Evolutionary conservation across 352 stramenopile species (phyloP).

Genomic region (Phytopythium aichiense): DNA sequence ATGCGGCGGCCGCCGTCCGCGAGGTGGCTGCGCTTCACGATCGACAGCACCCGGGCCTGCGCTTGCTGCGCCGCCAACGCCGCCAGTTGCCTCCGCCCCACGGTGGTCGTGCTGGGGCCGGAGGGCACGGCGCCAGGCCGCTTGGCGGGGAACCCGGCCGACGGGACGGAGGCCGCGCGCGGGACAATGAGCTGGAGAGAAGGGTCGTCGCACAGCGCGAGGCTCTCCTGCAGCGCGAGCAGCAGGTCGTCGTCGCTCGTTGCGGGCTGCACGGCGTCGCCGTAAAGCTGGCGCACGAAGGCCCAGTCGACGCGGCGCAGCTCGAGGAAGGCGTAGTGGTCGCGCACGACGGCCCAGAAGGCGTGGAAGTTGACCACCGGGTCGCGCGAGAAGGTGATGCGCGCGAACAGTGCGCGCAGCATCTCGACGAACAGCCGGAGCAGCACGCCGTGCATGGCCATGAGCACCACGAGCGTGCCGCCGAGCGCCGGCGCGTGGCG

Average conservation of each 20-base stretch:
- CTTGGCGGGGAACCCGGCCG: not conserved
- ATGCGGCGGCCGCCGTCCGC: slow-evolving; percentile 45
- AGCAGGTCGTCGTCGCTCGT: slow-evolving; percentile 81
- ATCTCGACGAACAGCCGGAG: slow-evolving; percentile 62
- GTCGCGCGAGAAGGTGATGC: slow-evolving; percentile 61
- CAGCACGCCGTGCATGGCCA: slow-evolving; percentile 73
- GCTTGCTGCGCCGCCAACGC: slow-evolving; percentile 24
- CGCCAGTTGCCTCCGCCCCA: slow-evolving; percentile 28
- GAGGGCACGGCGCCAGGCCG: not conserved
- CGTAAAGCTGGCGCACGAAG: slow-evolving; percentile 70
- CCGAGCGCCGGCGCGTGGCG: slow-evolving; percentile 71
- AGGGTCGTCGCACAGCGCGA: slow-evolving; percentile 66
- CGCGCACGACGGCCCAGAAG: slow-evolving; percentile 69
- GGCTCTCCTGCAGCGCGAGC: slow-evolving; percentile 71
- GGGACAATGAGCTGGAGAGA: slow-evolving; percentile 43
- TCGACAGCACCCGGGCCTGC: slow-evolving; percentile 32
- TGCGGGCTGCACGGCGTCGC: slow-evolving; percentile 43
- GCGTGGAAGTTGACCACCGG: slow-evolving; percentile 64
- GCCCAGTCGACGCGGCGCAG: slow-evolving; percentile 51
- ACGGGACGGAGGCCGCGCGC: slow-evolving; percentile 6
- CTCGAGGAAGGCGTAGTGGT: slow-evolving; percentile 63
- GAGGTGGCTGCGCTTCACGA: slow-evolving; percentile 54
- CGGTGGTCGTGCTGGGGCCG: slow-evolving; percentile 9
- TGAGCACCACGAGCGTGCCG: slow-evolving; percentile 69
- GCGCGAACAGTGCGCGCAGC: slow-evolving; percentile 60